phyloP scores from a whole-genome alignment of 1,284 basidiomycete species.

The Trichosporon faecale region DNA sequence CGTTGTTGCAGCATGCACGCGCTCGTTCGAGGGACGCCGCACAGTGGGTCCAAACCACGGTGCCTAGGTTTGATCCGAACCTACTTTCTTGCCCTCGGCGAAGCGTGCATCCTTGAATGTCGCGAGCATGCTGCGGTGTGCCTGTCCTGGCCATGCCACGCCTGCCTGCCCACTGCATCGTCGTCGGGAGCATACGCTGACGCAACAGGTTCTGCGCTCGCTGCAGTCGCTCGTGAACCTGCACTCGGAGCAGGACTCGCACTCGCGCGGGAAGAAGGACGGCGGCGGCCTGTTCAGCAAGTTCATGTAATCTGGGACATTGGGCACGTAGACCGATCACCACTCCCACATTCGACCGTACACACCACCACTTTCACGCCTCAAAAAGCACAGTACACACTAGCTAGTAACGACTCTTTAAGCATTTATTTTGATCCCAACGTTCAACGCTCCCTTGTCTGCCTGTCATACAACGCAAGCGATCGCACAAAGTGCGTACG shows the following conservation, averaged over 20 bases:
- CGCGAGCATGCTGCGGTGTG: background rate
- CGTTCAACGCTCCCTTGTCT: background rate
- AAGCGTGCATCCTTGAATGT: background rate
- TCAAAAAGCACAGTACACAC: background rate
- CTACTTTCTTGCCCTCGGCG: background rate
- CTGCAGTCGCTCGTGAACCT: slow-evolving; percentile 79
- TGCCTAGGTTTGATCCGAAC: background rate
- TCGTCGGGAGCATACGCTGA: background rate
- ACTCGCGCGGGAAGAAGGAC: slow-evolving; percentile 24
- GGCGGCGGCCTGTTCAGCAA: slow-evolving; percentile 48
- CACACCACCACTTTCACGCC: background rate
- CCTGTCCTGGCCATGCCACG: background rate
- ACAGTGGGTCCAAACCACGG: background rate
- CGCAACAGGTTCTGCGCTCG: slow-evolving; percentile 75
- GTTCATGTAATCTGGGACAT: slow-evolving; percentile 30
- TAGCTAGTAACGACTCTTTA: background rate
- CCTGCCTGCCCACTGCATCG: background rate
- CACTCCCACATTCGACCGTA: background rate
- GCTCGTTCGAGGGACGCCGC: background rate
- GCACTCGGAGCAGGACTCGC: slow-evolving; percentile 67
- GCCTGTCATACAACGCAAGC: no score
- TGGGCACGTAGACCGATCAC: background rate
- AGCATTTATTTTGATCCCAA: background rate
- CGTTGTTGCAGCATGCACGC: no score
- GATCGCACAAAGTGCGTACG: background rate